These are phyloP conservation scores for Penicillium lividum DNA, from an alignment of 495 filamentous ascomycete species.

Conservation along the genomic window DNA sequence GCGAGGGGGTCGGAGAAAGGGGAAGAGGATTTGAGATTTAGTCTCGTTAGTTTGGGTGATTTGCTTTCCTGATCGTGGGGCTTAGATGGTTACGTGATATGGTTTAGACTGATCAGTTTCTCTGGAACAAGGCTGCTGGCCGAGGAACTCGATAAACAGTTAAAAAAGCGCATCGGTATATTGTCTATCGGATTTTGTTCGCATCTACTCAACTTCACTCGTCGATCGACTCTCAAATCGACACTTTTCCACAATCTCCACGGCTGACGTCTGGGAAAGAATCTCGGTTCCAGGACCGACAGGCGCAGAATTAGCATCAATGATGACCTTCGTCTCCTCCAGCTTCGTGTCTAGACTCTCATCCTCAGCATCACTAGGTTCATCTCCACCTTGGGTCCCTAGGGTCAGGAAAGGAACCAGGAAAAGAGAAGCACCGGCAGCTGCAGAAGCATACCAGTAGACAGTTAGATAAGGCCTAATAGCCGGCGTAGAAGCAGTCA, in stretches of 20 bases:
- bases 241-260: background rate
- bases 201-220: background rate
- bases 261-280: background rate
- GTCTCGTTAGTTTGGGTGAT: conserved; percentile 71
- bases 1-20: conserved; percentile 56
- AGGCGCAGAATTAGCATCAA: background rate
- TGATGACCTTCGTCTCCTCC: background rate
- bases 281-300: conserved; percentile 1
- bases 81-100: no score
- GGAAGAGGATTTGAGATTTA: conserved; percentile 73
- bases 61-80: conserved; percentile 30
- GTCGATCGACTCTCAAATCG: background rate
- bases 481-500: conserved; percentile 19
- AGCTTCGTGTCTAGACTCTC: background rate
- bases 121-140: background rate
- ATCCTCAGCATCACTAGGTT: background rate
- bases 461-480: conserved; percentile 32
- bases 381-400: conserved; percentile 29
- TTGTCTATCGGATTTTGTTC: background rate
- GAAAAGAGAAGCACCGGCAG: conserved; percentile 28
- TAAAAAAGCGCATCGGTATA: background rate
- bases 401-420: conserved; percentile 37
- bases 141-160: background rate
- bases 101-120: background rate
- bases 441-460: conserved; percentile 36